Percentiles rank a stretch among this genome's conserved stretches.
Conservation (phyloP, 495 filamentous ascomycete species). For the Podospora comata region DNA sequence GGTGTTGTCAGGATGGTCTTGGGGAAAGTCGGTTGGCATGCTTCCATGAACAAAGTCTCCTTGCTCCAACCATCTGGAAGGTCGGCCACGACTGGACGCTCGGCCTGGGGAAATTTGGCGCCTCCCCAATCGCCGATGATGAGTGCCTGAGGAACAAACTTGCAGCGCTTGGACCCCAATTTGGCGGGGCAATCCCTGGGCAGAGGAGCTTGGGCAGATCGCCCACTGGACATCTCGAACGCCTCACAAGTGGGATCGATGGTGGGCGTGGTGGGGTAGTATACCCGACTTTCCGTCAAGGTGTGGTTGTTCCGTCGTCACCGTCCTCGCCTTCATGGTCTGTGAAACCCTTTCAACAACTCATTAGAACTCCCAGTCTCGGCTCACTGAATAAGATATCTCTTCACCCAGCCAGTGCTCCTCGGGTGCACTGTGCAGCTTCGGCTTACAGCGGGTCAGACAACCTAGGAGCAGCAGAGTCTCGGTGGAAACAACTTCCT, state of each 20-base stretch:
- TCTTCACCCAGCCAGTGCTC: background rate
- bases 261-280: slow-evolving; percentile 1
- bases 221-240: background rate
- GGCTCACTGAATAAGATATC: background rate
- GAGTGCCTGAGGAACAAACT: slow-evolving; percentile 19
- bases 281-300: too few relatives aligned
- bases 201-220: slow-evolving; percentile 2
- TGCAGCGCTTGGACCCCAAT: slow-evolving; percentile 1
- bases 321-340: background rate
- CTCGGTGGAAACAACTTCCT: background rate
- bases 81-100: slow-evolving; percentile 21
- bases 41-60: slow-evolving; percentile 1
- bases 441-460: background rate
- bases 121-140: slow-evolving; percentile 1
- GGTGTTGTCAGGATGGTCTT: slow-evolving; percentile 1
- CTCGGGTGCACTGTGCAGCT: background rate
- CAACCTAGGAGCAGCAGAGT: background rate
- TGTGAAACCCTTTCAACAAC: background rate
- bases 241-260: background rate
- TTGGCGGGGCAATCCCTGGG: slow-evolving; percentile 6
- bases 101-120: background rate
- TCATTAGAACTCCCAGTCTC: background rate
- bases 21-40: slow-evolving; percentile 10
- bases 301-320: too few relatives aligned
- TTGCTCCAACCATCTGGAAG: slow-evolving; percentile 5